Base-by-base conservation (phyloP, 805 yeast species). In the Tetrapisispora namnaoensis region DNA sequence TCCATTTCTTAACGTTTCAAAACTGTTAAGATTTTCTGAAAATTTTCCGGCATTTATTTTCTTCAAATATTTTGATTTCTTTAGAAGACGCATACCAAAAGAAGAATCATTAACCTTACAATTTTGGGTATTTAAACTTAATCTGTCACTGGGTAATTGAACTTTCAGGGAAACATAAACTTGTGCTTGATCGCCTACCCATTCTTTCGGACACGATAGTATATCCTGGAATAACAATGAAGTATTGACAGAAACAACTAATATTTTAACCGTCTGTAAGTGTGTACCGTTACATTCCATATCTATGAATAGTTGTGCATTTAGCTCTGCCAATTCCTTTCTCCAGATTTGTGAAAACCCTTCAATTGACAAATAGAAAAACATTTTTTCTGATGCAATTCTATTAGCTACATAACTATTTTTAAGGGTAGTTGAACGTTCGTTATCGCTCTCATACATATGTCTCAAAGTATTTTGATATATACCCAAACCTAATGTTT, bases 1-100 rank as follows among this genome's bases (percentile, higher is more conserved):
- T 62, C 87, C 95, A 34, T 14, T 14, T 14, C 11, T 32, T 10
- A 32, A 10, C 4, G n/a, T 7, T 32, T 32, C 35, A 6, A 32
- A 32, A 32, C n/a, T 32, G 13, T 32, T 11, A 14, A 14, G 3
- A 14, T 13, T 14, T 13, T 14, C n/a, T 32, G n/a, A 32, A 3
- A 7, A 7, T 32, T 32, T 14, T 5, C 13, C 13, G n/a, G n/a
- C 35, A 4, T 5, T 32, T 32, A 7, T 32, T 10, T 32, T 32
- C 6, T 14, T 32, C 3, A 32, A 14, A 32, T 32, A 32, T 32
- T 5, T 32, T 32, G 35, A 11, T 32, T 32, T 32, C 13, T 14
- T 14, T 4, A 14, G 11, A 4, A 32, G 11, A 11, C n/a, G 13
- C 13, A 6, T 36, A 10, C 20, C 38, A 36, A 36, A 18, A 13